Percentiles rank a stretch among this genome's conserved stretches.
Conservation (phyloP, 2,329 filamentous ascomycete species). For the Nigrograna mackinnonii region DNA sequence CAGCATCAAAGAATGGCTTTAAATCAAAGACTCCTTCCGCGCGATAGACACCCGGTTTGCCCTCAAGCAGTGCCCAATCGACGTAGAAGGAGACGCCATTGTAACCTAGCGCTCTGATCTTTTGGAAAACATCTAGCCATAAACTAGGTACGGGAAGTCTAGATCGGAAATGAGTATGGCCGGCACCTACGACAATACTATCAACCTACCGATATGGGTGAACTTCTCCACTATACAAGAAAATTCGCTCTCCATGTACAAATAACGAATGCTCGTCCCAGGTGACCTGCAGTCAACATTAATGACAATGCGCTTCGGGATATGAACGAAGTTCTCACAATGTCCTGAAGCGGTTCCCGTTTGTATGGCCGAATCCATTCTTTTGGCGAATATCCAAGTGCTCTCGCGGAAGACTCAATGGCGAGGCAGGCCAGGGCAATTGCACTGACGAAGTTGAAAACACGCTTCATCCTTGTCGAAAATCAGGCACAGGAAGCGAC, state of each 20-base stretch:
- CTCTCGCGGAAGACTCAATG: constrained; percentile 49
- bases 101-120: constrained; percentile 80
- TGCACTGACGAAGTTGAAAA: constrained; percentile 14
- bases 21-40: constrained; percentile 74
- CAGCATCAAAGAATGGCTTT: constrained; percentile 77
- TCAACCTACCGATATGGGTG: constrained; percentile 64
- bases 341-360: constrained; percentile 57
- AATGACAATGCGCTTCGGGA: constrained; percentile 2
- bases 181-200: constrained; percentile 1
- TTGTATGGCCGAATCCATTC: constrained; percentile 54
- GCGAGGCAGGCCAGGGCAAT: constrained; percentile 45
- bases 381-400: constrained; percentile 54
- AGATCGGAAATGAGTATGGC: constrained; percentile 6
- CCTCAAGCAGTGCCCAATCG: constrained; percentile 78
- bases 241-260: constrained; percentile 69
- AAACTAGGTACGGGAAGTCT: constrained; percentile 64
- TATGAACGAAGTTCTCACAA: constrained; percentile 46
- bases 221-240: constrained; percentile 75
- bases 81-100: constrained; percentile 80
- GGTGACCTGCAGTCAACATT: constrained; percentile 52
- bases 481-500: not conserved
- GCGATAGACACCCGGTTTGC: constrained; percentile 69
- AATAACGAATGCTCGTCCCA: constrained; percentile 76
- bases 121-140: constrained; percentile 77
- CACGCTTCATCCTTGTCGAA: constrained; percentile 16